Evolutionary conservation across 768 basidiomycete species (phyloP).

Genomic region (Crucibulum laeve): DNA sequence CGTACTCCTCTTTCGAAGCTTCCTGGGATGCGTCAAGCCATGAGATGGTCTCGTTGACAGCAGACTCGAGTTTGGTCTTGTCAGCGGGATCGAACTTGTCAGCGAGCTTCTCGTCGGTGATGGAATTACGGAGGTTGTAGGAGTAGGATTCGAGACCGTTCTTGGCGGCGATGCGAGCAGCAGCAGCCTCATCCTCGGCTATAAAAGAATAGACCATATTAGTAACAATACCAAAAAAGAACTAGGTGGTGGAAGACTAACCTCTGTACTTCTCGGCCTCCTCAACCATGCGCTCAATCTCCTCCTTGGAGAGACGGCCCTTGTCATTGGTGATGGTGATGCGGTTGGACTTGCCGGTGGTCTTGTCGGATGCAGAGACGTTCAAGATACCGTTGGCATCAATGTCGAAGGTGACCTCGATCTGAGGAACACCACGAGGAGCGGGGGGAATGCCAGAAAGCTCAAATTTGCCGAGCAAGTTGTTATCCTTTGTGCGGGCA

Average conservation of each 20-base stretch:
- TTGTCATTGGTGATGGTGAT: constrained; percentile 97
- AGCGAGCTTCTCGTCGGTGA: constrained; percentile 80
- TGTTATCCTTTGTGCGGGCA: constrained; percentile 98
- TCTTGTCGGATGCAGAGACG: constrained; percentile 94
- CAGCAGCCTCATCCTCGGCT: constrained; percentile 86
- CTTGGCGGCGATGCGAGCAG: constrained; percentile 80
- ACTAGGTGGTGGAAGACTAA: constrained; percentile 16
- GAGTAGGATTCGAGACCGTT: constrained; percentile 92
- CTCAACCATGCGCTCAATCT: constrained; percentile 95
- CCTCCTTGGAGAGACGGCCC: constrained; percentile 94
- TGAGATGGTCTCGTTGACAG: constrained; percentile 78
- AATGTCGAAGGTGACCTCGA: constrained; percentile 98
- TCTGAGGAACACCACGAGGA: constrained; percentile 95
- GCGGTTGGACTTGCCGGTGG: constrained; percentile 92
- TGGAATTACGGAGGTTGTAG: constrained; percentile 91
- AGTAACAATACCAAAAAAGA: constrained; percentile 10
- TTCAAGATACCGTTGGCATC: constrained; percentile 96
- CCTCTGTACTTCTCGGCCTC: constrained; percentile 94
- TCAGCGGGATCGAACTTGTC: constrained; percentile 84
- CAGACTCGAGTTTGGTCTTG: constrained; percentile 77
- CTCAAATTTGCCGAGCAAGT: constrained; percentile 97
- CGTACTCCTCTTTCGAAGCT: constrained; percentile 92
- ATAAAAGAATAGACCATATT: constrained; percentile 5
- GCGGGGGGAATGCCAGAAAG: constrained; percentile 95
- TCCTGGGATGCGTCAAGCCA: constrained; percentile 89